phyloP scores from a whole-genome alignment of 2,329 filamentous ascomycete genomes.

The Beauveria varroae region DNA sequence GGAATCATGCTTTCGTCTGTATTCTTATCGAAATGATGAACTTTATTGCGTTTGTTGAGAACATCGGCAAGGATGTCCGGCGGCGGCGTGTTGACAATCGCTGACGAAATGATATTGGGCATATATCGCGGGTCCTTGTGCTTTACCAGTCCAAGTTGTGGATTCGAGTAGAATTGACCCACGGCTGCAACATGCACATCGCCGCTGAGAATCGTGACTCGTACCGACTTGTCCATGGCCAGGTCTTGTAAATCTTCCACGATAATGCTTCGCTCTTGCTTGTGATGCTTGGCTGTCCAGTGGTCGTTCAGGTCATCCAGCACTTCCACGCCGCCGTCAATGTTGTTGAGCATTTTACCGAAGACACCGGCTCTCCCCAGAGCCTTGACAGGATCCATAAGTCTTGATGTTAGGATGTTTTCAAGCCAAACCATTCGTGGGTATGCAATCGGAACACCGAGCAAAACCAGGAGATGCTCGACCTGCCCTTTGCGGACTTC shows the following conservation, averaged over 20 bases:
- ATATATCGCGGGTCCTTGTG: conserved; percentile 94
- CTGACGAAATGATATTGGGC: conserved; percentile 89
- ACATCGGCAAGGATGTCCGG: conserved; percentile 84
- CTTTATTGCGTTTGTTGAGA: conserved; percentile 85
- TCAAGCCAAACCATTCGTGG: conserved; percentile 66
- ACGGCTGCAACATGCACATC: conserved; percentile 90
- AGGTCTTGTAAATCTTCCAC: conserved; percentile 90
- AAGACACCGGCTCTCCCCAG: conserved; percentile 75
- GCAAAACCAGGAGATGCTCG: conserved; percentile 80
- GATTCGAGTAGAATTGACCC: conserved; percentile 91
- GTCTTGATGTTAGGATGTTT: conserved; percentile 71
- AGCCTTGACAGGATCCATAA: conserved; percentile 85
- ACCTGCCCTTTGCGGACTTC: conserved; percentile 80
- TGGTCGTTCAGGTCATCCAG: conserved; percentile 91
- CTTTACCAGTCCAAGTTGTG: conserved; percentile 70
- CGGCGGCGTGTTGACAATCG: conserved; percentile 87
- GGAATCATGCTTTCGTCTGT: conserved; percentile 97
- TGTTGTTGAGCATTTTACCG: conserved; percentile 74
- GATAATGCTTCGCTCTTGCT: conserved; percentile 77
- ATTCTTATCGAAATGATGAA: conserved; percentile 62
- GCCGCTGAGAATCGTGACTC: conserved; percentile 85
- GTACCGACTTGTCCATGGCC: conserved; percentile 84
- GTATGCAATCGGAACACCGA: conserved; percentile 79
- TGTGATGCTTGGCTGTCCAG: conserved; percentile 95
- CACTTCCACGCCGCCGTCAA: conserved; percentile 87